Conservation (phyloP, 1,139 yeast species). For the Yamadazyma trypodendri region DNA sequence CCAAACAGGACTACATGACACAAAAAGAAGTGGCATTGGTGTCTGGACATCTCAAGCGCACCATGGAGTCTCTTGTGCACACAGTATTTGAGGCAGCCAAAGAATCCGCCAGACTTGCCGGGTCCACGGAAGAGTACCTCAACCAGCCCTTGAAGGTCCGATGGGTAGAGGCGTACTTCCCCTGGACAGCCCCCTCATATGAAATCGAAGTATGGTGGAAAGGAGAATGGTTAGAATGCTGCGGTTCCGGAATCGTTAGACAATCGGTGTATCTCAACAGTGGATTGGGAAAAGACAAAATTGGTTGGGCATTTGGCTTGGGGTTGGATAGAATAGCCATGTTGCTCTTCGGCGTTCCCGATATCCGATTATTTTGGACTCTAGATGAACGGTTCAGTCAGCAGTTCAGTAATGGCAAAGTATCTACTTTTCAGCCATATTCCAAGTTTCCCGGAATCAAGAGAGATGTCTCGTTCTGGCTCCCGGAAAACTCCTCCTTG, state of each 20-base stretch:
- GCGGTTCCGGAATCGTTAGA: conserved; percentile 92
- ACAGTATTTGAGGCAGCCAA: conserved; percentile 79
- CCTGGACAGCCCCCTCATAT: conserved; percentile 99
- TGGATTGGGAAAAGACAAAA: conserved; percentile 59
- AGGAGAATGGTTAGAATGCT: conserved; percentile 96
- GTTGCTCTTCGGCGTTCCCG: conserved; percentile 93
- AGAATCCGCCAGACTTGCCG: conserved; percentile 65
- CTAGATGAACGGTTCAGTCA: conserved; percentile 69
- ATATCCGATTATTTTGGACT: conserved; percentile 92
- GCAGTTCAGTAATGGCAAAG: conserved; percentile 68
- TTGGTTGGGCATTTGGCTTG: conserved; percentile 97
- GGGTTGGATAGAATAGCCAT: conserved; percentile 96
- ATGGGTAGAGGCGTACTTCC: conserved; percentile 96
- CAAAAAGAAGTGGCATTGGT: conserved; percentile 67
- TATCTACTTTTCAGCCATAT: conserved; percentile 79
- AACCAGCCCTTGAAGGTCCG: conserved; percentile 80
- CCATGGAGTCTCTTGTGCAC: conserved; percentile 78
- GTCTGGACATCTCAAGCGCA: conserved; percentile 77
- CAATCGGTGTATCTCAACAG: conserved; percentile 75
- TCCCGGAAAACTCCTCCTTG: conserved; percentile 47
- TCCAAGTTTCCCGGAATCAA: conserved; percentile 86
- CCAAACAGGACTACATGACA: conserved; percentile 77
- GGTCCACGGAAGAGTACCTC: conserved; percentile 59
- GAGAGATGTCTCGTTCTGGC: conserved; percentile 93
- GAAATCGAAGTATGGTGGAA: conserved; percentile 99